Evolutionary conservation across 2,329 filamentous ascomycete genomes (phyloP), one percentile per base, ranked within the genome.

Genomic region (Ophiostoma sp.): DNA sequence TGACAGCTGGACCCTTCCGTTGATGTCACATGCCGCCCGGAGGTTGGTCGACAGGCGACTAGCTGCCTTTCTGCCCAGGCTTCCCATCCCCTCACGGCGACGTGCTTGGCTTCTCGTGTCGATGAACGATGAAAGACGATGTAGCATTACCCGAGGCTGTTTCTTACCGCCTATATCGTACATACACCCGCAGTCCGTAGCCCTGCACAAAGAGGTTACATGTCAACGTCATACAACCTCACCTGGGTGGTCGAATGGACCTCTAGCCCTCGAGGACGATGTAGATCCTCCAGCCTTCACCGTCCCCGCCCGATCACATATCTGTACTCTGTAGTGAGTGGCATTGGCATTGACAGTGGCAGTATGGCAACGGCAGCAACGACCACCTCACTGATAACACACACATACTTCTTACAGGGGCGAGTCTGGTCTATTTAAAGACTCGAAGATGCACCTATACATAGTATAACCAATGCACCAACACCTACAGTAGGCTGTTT

Each of bases 141-240:
- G 44, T 17, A 48, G 17, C 44, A n/a, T 48, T n/a, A 48, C 13
- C 52, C 52, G 23, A 57, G 52, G 52, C 52, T 57, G 10, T 48
- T 31, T 13, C 52, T 48, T 17, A 48, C 44, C 44, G 17, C 52
- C 52, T 27, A 10, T n/a, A 57, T 3, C 52, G 10, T 27, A 27
- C 4, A 5, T 5, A 27, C 52, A 27, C 52, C 17, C 44, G 44
- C 44, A 48, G 44, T 48, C 36, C 8, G 44, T n/a, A n/a, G 44
- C 27, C 52, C 52, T 57, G 52, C 52, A 57, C 52, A 57, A 15
- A 57, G n/a, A n/a, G n/a, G n/a, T n/a, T n/a, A n/a, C n/a, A n/a
- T n/a, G n/a, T n/a, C n/a, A n/a, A 57, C 52, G 52, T 31, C 52
- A 57, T 57, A 57, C n/a, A 17, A 27, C 23, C 52, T 57, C n/a